Evolutionary conservation across 2,329 filamentous ascomycete species (phyloP).

Genomic region (Fusarium penzigii): DNA sequence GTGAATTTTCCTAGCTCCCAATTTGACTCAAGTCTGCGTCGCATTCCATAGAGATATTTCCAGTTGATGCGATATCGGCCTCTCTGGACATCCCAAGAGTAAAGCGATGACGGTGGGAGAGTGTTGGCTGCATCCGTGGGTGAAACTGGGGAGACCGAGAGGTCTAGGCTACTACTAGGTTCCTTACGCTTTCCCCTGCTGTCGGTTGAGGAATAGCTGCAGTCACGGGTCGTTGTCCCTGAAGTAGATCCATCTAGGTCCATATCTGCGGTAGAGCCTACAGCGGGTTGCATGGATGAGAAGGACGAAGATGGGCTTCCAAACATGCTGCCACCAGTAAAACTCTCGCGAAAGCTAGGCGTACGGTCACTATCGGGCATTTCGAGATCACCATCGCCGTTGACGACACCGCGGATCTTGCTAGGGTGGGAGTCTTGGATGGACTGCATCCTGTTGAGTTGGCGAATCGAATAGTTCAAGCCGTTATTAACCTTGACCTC

Average conservation of each 20-base stretch:
- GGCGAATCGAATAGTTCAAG: constrained; percentile 38
- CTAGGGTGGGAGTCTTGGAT: constrained; percentile 51
- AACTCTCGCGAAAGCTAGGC: constrained; percentile 24
- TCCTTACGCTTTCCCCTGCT: constrained; percentile 39
- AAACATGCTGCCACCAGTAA: constrained; percentile 34
- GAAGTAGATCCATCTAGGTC: constrained; percentile 29
- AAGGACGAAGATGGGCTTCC: constrained; percentile 36
- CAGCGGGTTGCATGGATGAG: constrained; percentile 27
- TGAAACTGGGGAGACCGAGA: constrained; percentile 32
- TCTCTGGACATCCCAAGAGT: constrained; percentile 50
- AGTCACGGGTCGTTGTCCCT: constrained; percentile 34
- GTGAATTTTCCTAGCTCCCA: constrained; percentile 82
- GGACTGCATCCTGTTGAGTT: constrained; percentile 45
- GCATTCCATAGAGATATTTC: constrained; percentile 90
- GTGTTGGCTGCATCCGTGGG: constrained; percentile 30
- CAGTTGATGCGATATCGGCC: constrained; percentile 74
- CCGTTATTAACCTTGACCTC: constrained; percentile 61
- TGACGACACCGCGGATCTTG: constrained; percentile 57
- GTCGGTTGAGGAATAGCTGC: constrained; percentile 31
- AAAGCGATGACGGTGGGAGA: constrained; percentile 48
- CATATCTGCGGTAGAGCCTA: constrained; percentile 31
- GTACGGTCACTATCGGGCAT: constrained; percentile 44
- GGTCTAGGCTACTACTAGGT: constrained; percentile 35
- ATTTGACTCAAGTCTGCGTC: constrained; percentile 81
- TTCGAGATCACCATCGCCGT: constrained; percentile 50